Conservation (phyloP, 2,329 filamentous ascomycete species). For the Colletotrichum sp. region DNA sequence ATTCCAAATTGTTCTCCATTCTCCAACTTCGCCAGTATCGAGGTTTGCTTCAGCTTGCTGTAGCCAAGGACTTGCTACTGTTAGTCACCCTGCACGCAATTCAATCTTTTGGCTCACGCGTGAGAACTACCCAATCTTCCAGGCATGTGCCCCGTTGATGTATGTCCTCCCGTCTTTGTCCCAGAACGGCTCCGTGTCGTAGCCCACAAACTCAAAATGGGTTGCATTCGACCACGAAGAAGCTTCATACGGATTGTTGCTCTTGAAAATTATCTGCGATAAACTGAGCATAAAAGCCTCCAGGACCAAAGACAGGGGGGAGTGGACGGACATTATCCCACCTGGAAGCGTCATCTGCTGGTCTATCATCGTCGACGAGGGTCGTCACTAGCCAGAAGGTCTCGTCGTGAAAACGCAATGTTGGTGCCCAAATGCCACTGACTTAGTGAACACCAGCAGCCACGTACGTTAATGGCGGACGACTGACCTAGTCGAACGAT, state of each 20-base stretch:
- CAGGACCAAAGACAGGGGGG: conserved; percentile 23
- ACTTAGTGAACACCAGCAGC: conserved; percentile 20
- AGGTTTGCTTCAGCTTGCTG: conserved; percentile 44
- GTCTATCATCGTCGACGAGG: conserved; percentile 1
- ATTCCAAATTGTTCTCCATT: conserved; percentile 3
- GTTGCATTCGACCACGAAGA: conserved; percentile 29
- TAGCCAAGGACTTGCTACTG: conserved; percentile 48
- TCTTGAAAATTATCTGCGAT: conserved; percentile 13
- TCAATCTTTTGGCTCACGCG: conserved; percentile 36
- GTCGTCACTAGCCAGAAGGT: conserved; percentile 37
- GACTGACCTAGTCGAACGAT: not conserved
- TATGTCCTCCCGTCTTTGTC: conserved; percentile 60
- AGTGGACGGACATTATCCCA: not conserved
- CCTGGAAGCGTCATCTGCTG: not conserved
- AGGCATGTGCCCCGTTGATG: conserved; percentile 36
- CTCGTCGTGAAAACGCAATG: conserved; percentile 45
- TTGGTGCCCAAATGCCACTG: conserved; percentile 53
- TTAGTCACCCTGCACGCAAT: conserved; percentile 33
- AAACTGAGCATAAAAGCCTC: not conserved
- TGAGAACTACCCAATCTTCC: conserved; percentile 38
- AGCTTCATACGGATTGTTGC: conserved; percentile 22
- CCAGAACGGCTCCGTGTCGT: conserved; percentile 58
- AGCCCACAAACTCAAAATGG: conserved; percentile 21
- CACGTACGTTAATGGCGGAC: not conserved
- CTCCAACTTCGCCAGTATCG: not conserved